Base-by-base conservation (phyloP, 768 basidiomycete genomes). In the Hypsizygus marmoreus region DNA sequence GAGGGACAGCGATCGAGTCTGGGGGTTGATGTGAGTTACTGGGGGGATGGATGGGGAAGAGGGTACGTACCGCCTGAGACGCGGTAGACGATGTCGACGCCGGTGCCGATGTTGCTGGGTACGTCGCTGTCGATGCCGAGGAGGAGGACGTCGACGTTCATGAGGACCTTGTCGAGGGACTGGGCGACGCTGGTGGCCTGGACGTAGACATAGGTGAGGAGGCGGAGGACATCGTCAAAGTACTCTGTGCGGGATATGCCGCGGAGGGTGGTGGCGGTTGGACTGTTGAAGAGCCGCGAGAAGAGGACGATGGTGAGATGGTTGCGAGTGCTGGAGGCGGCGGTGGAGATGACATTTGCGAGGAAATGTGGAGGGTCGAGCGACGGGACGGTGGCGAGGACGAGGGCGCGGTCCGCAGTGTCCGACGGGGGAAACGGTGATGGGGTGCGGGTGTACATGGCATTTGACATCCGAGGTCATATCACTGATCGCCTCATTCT, bases 151-250 rank as follows among this genome's bases (percentile, higher is more conserved):
- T 90, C 85, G 37, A 95, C 71, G 43, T 86, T 75, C 74, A 94
- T 79, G 45, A 91, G 73, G 31, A 92, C 68, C 51, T 81, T 86
- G 60, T 80, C 80, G 55, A 74, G 62, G 28, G 79, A 74, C 59
- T 86, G 82, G 11, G 88, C 86, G 31, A 82, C 77, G 55, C 79
- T 83, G 11, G 86, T 86, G n/a, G 90, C 88, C 54, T 88, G 85
- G 2, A 91, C 88, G 64, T 97, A 97, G 29, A 89, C 79, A 58
- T 81, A 86, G 0, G 89, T 89, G 50, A 97, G 74, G 35, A 95
- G 75, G 8, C 76, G 68, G 68, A 95, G 91, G 2, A 94, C 74
- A 14, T 74, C 73, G 41, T 81, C 69, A 82, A 87, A 97, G 23
- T 62, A 64, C 13, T 62, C 64, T 2, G 47, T 75, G 78, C 23